Evolutionary conservation across 257 asterid genomes (phyloP), one percentile per base, ranked within the genome.

Genomic region (Asclepias syriaca): DNA sequence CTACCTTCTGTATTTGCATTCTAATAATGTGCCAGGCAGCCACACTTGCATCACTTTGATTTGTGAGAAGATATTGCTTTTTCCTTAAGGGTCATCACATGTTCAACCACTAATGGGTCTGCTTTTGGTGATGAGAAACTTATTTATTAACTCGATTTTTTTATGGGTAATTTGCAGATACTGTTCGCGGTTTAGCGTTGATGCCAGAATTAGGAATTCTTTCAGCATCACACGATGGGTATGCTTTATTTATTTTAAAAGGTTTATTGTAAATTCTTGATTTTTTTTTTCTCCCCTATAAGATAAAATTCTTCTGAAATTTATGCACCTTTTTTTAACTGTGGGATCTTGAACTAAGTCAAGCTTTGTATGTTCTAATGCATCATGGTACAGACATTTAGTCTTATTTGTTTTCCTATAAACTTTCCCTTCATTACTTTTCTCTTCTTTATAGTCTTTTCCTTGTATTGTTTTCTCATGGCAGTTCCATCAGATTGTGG

Each of bases 211-310:
- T 92, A 71, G 99, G 99, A 82, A 73, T 95, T 75, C 85, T 95
- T 70, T 95, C 99, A 51, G 94, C 99, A 66, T 95, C 99, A 53
- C 99, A 95, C 81, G 99, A 95, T 83, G 97, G 99, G 99, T 92
- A 80, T 75, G 65, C 65, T 79, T 58, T 76, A 65, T 55, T 43
- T 43, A 8, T 43, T 43, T 8, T 7, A 7, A 43, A 43, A 8
- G 11, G 48, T 43, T 43, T 5, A 6, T 43, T 43, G 9, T 43
- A 43, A 43, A 43, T 58, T 14, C 16, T 27, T 21, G 29, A 40
- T 29, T 55, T 29, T 55, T 43, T 22, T 21, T 22, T 55, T 51
- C 18, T 15, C 57, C 18, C 9, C 21, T 46, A 56, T 66, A 61
- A 24, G 8, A 19, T 18, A 48, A 19, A 56, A 5, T 21, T 8